phyloP scores from a whole-genome alignment of 768 basidiomycete genomes.

The Leccinum pellstonianum region DNA sequence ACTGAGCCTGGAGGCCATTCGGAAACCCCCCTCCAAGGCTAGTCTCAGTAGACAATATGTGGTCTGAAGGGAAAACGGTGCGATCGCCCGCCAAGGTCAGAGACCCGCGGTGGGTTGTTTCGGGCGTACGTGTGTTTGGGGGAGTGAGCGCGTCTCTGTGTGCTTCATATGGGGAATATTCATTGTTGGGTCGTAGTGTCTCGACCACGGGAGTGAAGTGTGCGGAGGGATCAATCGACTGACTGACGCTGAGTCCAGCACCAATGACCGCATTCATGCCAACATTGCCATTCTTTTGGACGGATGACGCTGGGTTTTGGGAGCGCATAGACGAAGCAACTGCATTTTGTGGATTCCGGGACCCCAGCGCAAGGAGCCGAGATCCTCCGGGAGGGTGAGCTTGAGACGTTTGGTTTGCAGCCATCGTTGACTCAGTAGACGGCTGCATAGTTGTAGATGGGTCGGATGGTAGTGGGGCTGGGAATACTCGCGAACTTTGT shows the following conservation, averaged over 20 bases:
- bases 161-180: slow-evolving; percentile 62
- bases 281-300: slow-evolving; percentile 24
- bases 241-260: slow-evolving; percentile 8
- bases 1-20: slow-evolving; percentile 13
- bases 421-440: slow-evolving; percentile 42
- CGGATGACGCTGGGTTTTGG: slow-evolving; percentile 24
- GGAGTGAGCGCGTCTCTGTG: slow-evolving; percentile 16
- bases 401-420: slow-evolving; percentile 34
- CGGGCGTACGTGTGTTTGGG: slow-evolving; percentile 15
- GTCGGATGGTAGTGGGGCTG: slow-evolving; percentile 31
- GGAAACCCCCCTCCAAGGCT: slow-evolving; percentile 17
- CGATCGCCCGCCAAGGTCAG: slow-evolving; percentile 22
- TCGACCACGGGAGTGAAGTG: slow-evolving; percentile 14
- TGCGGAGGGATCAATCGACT: slow-evolving; percentile 19
- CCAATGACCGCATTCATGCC: slow-evolving; percentile 10
- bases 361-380: slow-evolving; percentile 42
- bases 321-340: slow-evolving; percentile 18
- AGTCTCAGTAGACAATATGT: slow-evolving; percentile 18
- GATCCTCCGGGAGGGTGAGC: slow-evolving; percentile 42
- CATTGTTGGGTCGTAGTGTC: slow-evolving; percentile 21
- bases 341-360: slow-evolving; percentile 27
- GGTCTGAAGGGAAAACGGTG: slow-evolving; percentile 22
- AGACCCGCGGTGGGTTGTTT: slow-evolving; percentile 22
- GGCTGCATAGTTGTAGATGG: slow-evolving; percentile 16
- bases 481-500: slow-evolving; percentile 38